Evolutionary conservation across 2,329 filamentous ascomycete genomes (phyloP).

Genomic region (Hypomyces rosellus): DNA sequence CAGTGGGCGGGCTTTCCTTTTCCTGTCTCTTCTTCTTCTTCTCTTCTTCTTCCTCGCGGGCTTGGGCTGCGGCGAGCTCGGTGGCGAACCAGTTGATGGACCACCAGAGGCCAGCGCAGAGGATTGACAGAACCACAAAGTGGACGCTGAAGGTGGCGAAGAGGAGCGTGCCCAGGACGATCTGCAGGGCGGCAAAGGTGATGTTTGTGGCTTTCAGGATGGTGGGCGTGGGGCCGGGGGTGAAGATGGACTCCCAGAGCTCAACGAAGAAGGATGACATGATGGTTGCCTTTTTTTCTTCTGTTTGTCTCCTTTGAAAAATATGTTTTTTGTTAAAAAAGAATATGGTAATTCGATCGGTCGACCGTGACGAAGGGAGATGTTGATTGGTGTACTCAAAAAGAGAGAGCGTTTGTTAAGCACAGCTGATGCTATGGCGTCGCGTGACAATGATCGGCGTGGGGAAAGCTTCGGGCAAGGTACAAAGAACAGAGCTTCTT

Average conservation of each 20-base stretch:
- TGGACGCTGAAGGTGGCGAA: constrained; percentile 81
- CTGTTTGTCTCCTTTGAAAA: neutral
- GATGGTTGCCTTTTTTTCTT: constrained; percentile 8
- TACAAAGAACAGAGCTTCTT: neutral
- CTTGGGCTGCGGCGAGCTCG: constrained; percentile 47
- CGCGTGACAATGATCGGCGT: too few species aligned
- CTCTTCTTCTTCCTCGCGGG: constrained; percentile 38
- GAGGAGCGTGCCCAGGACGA: constrained; percentile 69
- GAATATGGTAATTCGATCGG: neutral
- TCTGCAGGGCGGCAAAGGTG: constrained; percentile 79
- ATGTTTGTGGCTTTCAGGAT: constrained; percentile 85
- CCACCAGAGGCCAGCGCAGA: constrained; percentile 82
- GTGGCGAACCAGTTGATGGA: constrained; percentile 94
- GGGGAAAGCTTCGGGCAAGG: too few species aligned
- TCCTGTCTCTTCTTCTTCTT: constrained; percentile 33
- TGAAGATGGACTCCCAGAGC: constrained; percentile 91
- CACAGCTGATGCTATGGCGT: neutral
- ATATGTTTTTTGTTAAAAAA: neutral
- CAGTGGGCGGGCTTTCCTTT: constrained; percentile 14
- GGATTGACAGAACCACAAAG: constrained; percentile 72
- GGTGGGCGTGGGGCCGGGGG: constrained; percentile 79
- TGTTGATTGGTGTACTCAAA: too few species aligned
- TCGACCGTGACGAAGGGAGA: too few species aligned
- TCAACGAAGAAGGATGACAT: constrained; percentile 63
- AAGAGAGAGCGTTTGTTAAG: neutral